A percentile compares a stretch with the other conserved stretches of the same genome.
Evolutionary conservation across 1,284 basidiomycete species (phyloP).

Genomic region (Irpex rosettiformis): DNA sequence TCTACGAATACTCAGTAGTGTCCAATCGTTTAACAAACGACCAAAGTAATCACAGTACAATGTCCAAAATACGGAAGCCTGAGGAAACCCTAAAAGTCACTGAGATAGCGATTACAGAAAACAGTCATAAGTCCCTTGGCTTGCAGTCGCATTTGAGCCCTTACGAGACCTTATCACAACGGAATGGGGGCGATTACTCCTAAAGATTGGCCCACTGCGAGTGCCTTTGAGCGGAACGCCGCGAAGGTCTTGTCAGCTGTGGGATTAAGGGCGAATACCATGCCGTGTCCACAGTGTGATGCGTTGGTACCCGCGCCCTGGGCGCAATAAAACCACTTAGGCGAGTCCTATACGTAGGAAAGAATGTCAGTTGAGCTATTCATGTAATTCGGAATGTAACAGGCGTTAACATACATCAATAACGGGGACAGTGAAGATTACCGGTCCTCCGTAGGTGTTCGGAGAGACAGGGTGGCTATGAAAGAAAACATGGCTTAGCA

Average conservation of each 20-base stretch:
- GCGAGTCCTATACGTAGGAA: conserved; percentile 16
- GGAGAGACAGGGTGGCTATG: conserved; percentile 40
- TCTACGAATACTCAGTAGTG: too few species aligned
- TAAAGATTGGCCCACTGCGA: background rate
- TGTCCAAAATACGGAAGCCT: too few species aligned
- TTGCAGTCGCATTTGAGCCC: too few species aligned
- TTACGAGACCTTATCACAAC: background rate
- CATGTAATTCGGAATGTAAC: background rate
- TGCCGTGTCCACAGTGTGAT: conserved; percentile 12
- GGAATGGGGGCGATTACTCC: background rate
- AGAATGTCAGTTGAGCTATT: background rate
- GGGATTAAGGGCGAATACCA: conserved; percentile 10
- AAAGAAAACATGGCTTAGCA: conserved; percentile 22
- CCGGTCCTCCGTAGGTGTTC: conserved; percentile 36
- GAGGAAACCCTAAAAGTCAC: too few species aligned
- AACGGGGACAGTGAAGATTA: conserved; percentile 44
- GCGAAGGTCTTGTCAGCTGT: background rate
- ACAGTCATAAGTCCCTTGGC: too few species aligned
- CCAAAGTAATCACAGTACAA: too few species aligned
- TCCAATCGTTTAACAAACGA: too few species aligned
- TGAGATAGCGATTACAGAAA: too few species aligned
- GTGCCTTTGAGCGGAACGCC: conserved; percentile 8
- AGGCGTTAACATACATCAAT: conserved; percentile 38
- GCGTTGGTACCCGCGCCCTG: conserved; percentile 10
- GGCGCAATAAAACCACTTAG: conserved; percentile 9